Evolutionary conservation across 1,284 basidiomycete genomes (phyloP).

Genomic region (Cutaneotrichosporon sp.): DNA sequence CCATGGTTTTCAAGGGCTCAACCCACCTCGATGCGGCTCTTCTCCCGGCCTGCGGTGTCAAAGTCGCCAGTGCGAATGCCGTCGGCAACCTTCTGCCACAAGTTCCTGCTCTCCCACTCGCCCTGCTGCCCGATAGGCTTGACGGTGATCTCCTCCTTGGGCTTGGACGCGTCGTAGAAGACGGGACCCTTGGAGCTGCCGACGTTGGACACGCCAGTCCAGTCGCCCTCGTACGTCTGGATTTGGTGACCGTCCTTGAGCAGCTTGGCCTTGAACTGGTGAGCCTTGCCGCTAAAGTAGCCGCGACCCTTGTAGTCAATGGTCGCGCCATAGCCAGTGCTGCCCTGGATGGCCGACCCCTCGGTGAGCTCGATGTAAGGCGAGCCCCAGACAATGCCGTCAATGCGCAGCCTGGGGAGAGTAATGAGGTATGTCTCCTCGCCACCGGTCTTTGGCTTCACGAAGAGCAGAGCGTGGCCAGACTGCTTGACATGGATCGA

Average conservation of each 20-base stretch:
- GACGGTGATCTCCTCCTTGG: conserved; percentile 67
- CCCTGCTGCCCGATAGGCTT: conserved; percentile 60
- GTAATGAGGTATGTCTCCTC: conserved; percentile 84
- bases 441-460: conserved; percentile 57
- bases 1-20: not conserved
- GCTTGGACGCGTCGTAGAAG: conserved; percentile 52
- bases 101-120: conserved; percentile 77
- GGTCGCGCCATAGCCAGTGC: conserved; percentile 63
- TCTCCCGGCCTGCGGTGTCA: conserved; percentile 82
- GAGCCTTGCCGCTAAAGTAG: conserved; percentile 88
- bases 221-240: conserved; percentile 76
- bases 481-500: conserved; percentile 93
- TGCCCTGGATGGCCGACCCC: conserved; percentile 74
- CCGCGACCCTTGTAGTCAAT: conserved; percentile 94
- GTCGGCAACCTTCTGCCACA: conserved; percentile 83
- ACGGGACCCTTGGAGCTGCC: conserved; percentile 53
- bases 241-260: conserved; percentile 44
- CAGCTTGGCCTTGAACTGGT: conserved; percentile 81
- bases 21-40: conserved; percentile 81
- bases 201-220: conserved; percentile 63
- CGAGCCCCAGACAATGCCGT: conserved; percentile 53
- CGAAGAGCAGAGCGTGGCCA: conserved; percentile 80
- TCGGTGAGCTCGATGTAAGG: conserved; percentile 73
- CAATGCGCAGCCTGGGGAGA: conserved; percentile 70
- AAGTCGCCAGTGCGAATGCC: conserved; percentile 89